Evolutionary conservation across 352 stramenopile species (phyloP), one percentile per base, ranked within the genome.

Genomic region (Phytophthora megakarya): DNA sequence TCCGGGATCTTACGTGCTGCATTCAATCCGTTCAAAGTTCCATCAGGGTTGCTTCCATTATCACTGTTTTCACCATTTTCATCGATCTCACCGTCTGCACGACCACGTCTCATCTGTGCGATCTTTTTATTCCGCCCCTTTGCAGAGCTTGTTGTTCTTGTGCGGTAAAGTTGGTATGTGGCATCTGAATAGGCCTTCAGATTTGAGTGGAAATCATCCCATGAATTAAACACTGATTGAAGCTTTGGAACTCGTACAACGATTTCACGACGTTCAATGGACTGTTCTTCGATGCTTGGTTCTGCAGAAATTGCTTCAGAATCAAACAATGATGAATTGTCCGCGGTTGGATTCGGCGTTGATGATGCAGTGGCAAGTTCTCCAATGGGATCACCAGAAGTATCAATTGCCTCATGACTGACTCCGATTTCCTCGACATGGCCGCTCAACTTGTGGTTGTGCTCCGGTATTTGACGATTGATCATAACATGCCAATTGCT

Each of bases 91-190:
- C 30, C n/a, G 39, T 74, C 16, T 18, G 30, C 50, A 67, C 48
- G 10, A 60, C 67, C 22, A 22, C 46, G 62, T 55, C 72, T 78
- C 61, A 86, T 75, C 11, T 83, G 75, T 2, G 72, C 33, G 40
- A 91, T 91, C 62, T 91, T 91, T 38, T 81, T 79, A 59, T 93
- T 93, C 45, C 81, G 73, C 10, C 77, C 81, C 10, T 78, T 70
- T 2, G 84, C 81, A 21, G 84, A 93, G 37, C 78, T 93, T 4
- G 84, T 91, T 19, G 84, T 93, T 44, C 84, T 75, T 7, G 81
- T 91, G 18, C 84, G 82, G 50, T 93, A 93, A 25, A 87, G 72
- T 54, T 93, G 84, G 45, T 81, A 91, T 8, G 84, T 90, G 15
- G 58, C 64, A 40, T 84, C 77, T 0, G 84, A 93, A 50, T 93